Percentiles rank a stretch among this genome's conserved stretches.
Conservation (phyloP, 2,329 filamentous ascomycete genomes). For the Arthroderma sp. region DNA sequence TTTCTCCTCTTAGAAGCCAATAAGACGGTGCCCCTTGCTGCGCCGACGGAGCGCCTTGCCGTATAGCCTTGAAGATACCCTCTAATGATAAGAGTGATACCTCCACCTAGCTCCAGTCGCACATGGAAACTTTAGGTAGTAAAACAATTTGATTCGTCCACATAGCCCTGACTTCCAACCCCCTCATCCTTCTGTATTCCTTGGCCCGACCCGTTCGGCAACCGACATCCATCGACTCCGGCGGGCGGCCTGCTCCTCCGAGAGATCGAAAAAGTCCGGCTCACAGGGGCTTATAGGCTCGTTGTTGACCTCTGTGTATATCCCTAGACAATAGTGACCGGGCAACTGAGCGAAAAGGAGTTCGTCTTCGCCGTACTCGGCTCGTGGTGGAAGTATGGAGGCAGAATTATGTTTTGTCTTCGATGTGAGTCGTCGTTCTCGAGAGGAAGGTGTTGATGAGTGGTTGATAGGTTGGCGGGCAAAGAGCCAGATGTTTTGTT, state of each 20-base stretch:
- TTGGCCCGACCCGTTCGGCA: neutral
- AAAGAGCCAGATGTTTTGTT: constrained; percentile 15
- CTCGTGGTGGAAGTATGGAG: neutral
- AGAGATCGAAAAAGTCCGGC: neutral
- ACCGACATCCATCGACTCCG: neutral
- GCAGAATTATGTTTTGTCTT: neutral
- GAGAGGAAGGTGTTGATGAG: neutral
- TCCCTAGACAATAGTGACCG: constrained; percentile 12
- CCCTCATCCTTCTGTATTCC: neutral
- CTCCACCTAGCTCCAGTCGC: neutral
- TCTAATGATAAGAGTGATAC: neutral
- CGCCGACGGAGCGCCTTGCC: neutral
- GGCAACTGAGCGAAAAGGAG: constrained; percentile 15
- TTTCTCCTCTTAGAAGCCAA: too few species aligned
- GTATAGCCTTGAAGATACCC: neutral
- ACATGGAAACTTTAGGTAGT: neutral
- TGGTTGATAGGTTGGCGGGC: neutral
- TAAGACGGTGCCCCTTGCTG: neutral
- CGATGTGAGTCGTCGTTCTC: neutral
- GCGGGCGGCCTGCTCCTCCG: neutral
- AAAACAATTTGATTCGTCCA: neutral
- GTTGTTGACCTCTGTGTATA: constrained; percentile 3
- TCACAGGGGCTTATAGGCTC: neutral
- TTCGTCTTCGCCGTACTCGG: constrained; percentile 10
- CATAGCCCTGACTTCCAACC: too few species aligned